phyloP scores from a whole-genome alignment of 2,329 filamentous ascomycete genomes.

The Ophiostoma triangulosporum region DNA sequence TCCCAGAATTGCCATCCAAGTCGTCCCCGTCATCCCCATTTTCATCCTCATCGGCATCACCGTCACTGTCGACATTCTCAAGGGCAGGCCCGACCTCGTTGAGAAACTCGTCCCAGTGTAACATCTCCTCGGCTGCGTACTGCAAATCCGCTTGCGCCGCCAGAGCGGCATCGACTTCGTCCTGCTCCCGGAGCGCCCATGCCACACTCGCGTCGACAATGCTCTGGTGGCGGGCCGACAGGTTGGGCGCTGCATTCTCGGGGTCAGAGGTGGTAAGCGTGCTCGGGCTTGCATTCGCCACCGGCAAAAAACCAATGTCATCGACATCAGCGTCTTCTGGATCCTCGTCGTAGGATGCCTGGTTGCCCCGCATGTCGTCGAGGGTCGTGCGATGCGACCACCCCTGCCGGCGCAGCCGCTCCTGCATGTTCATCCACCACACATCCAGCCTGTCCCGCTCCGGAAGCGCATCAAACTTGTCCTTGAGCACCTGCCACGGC shows the following conservation, averaged over 20 bases:
- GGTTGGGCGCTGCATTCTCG: neutral
- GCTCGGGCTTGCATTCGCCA: neutral
- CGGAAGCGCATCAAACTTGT: slow-evolving; percentile 27
- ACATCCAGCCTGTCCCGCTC: slow-evolving; percentile 26
- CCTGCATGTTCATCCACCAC: slow-evolving; percentile 18
- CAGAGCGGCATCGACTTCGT: slow-evolving; percentile 8
- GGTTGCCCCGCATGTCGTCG: slow-evolving; percentile 14
- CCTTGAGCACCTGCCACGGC: slow-evolving; percentile 31
- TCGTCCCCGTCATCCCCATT: neutral
- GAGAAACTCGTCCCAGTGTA: slow-evolving; percentile 11
- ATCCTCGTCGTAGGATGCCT: slow-evolving; percentile 11
- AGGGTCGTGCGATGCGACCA: slow-evolving; percentile 18
- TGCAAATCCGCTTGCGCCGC: slow-evolving; percentile 8
- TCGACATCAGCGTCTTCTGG: slow-evolving; percentile 20
- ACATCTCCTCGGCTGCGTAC: slow-evolving; percentile 9
- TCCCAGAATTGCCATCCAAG: neutral
- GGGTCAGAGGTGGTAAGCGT: neutral
- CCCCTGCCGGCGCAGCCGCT: slow-evolving; percentile 14
- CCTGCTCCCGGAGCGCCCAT: slow-evolving; percentile 14
- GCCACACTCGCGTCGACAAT: slow-evolving; percentile 11
- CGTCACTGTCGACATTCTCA: neutral
- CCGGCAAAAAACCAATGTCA: neutral
- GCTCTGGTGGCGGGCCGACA: slow-evolving; percentile 6
- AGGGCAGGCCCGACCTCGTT: neutral
- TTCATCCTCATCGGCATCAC: neutral